These are phyloP conservation scores for Neonectria coccinea DNA, from an alignment of 2,329 filamentous ascomycete genomes.

Conservation along the genomic window DNA sequence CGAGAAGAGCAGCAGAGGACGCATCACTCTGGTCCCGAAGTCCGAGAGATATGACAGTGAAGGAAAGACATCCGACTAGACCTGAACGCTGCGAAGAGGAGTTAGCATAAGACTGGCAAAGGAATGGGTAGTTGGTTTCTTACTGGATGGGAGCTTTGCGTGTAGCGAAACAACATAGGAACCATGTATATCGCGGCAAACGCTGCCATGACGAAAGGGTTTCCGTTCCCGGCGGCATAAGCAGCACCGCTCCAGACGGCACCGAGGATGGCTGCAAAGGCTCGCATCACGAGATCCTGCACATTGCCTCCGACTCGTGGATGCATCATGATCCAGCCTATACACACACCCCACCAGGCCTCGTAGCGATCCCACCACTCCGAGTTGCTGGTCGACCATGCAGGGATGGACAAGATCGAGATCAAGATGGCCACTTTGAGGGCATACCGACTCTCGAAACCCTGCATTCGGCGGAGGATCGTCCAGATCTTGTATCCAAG, in stretches of 20 bases:
- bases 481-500: slow-evolving; percentile 62
- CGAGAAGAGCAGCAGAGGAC: slow-evolving; percentile 54
- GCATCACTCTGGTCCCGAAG: slow-evolving; percentile 49
- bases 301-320: slow-evolving; percentile 67
- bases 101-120: slow-evolving; percentile 23
- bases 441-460: slow-evolving; percentile 68
- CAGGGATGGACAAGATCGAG: slow-evolving; percentile 64
- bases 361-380: slow-evolving; percentile 68
- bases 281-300: slow-evolving; percentile 66
- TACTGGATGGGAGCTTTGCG: slow-evolving; percentile 66
- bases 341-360: slow-evolving; percentile 69
- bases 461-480: slow-evolving; percentile 64
- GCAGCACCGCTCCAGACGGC: slow-evolving; percentile 67
- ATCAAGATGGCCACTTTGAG: slow-evolving; percentile 66
- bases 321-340: slow-evolving; percentile 67
- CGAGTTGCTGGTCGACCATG: slow-evolving; percentile 59
- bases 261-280: slow-evolving; percentile 62
- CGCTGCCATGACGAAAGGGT: slow-evolving; percentile 65
- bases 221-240: slow-evolving; percentile 63
- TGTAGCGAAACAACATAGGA: slow-evolving; percentile 70
- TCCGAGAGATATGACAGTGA: slow-evolving; percentile 64
- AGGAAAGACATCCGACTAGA: slow-evolving; percentile 68
- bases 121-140: slow-evolving; percentile 18
- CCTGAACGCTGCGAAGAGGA: slow-evolving; percentile 60
- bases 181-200: slow-evolving; percentile 69